Percentiles rank a stretch among this genome's conserved stretches.
Evolutionary conservation across 768 basidiomycete species (phyloP).

Genomic region (Cantharellus cinnabarinus): DNA sequence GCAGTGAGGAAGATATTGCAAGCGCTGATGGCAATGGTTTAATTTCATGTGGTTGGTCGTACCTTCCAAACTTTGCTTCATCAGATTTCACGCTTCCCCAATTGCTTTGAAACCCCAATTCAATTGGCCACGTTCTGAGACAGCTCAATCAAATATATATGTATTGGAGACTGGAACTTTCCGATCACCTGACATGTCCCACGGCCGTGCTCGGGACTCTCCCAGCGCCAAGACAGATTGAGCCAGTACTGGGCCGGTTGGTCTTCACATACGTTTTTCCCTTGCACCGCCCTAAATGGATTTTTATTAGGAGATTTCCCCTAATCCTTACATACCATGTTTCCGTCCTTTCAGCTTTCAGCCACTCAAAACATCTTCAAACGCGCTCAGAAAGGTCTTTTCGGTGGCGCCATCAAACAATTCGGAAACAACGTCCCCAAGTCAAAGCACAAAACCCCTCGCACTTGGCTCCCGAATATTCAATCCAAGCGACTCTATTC

Average conservation of each 20-base stretch:
- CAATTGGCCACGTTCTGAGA: no score
- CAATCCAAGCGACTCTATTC: slow-evolving; percentile 57
- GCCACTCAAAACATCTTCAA: slow-evolving; percentile 40
- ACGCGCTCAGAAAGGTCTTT: slow-evolving; percentile 59
- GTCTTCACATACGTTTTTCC: neutral
- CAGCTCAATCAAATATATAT: no score
- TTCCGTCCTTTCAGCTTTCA: neutral
- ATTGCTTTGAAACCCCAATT: no score
- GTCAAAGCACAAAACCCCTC: slow-evolving; percentile 70
- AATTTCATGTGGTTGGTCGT: no score
- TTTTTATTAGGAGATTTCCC: neutral
- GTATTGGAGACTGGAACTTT: no score
- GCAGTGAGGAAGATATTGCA: no score
- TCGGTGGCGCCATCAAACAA: slow-evolving; percentile 60
- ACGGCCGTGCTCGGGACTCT: neutral
- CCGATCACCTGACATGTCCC: no score
- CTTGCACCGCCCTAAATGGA: neutral
- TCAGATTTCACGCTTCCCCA: no score
- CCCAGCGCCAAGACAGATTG: neutral
- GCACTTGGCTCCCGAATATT: slow-evolving; percentile 77
- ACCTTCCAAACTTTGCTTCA: no score
- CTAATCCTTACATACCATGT: neutral
- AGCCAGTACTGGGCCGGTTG: neutral
- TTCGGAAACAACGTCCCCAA: slow-evolving; percentile 81
- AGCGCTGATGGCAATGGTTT: no score